phyloP scores from a whole-genome alignment of 345 rosid species.

The Punica granatum region DNA sequence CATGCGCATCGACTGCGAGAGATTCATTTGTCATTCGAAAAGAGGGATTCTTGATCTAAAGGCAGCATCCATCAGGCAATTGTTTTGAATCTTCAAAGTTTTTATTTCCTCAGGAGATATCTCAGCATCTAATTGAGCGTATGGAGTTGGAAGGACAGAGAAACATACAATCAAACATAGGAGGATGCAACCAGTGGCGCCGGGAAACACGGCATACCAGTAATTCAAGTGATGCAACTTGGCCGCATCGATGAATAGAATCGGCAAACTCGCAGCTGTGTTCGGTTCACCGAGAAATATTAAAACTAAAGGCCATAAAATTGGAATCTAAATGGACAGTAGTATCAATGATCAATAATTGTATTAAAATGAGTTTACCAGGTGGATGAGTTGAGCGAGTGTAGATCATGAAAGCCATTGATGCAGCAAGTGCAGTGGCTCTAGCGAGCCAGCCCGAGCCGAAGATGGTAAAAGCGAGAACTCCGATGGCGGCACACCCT shows the following conservation, averaged over 20 bases:
- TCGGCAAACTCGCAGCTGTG: constrained; percentile 89
- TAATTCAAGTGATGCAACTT: constrained; percentile 61
- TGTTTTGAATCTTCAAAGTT: neutral
- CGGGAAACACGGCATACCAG: constrained; percentile 85
- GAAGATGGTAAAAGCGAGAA: constrained; percentile 52
- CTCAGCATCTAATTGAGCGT: neutral
- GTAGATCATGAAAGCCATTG: constrained; percentile 75
- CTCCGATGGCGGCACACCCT: constrained; percentile 90
- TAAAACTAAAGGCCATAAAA: neutral
- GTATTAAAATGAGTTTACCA: constrained; percentile 28
- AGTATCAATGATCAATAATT: too few relatives aligned
- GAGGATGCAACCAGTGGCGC: constrained; percentile 76
- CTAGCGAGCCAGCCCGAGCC: constrained; percentile 92
- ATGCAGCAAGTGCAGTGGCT: constrained; percentile 66
- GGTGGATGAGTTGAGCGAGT: constrained; percentile 78
- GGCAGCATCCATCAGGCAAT: too few relatives aligned
- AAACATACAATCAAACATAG: constrained; percentile 64
- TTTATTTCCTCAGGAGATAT: neutral
- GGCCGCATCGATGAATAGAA: constrained; percentile 79
- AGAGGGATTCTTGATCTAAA: neutral
- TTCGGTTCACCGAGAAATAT: neutral
- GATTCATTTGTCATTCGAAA: neutral
- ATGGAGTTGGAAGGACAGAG: neutral
- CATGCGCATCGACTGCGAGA: neutral
- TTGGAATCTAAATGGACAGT: neutral